A percentile compares a stretch with the other conserved stretches of the same genome.
These are phyloP conservation scores for Melaleuca quinquenervia DNA, from an alignment of 345 rosid genomes.

Conservation along the genomic window DNA sequence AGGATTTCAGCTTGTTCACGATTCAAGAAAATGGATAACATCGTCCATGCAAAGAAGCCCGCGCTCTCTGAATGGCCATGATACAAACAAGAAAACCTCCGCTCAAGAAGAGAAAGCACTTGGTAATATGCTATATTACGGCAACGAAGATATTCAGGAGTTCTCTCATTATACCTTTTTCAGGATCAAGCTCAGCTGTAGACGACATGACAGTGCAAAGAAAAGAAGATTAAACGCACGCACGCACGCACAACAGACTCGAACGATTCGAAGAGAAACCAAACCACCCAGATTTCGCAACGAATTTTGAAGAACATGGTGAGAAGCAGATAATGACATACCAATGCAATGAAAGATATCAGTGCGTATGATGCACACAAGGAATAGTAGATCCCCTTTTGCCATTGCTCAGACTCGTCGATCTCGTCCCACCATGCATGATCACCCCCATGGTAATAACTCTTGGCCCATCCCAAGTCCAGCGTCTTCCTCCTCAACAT, in stretches of 20 bases:
- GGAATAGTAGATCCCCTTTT: conserved; percentile 1
- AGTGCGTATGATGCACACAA: conserved; percentile 8
- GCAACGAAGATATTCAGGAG: background rate
- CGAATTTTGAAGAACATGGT: background rate
- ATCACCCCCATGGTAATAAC: background rate
- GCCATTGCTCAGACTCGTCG: conserved; percentile 8
- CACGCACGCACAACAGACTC: background rate
- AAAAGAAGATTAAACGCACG: background rate
- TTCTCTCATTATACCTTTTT: background rate
- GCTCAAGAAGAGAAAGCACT: background rate
- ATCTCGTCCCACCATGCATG: conserved; percentile 6
- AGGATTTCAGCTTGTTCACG: background rate
- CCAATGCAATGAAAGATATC: conserved; percentile 5
- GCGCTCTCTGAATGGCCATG: background rate
- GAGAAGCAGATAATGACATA: background rate
- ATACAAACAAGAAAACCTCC: background rate
- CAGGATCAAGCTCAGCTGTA: background rate
- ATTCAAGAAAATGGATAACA: background rate
- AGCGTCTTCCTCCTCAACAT: background rate
- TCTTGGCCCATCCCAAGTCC: background rate
- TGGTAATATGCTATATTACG: background rate
- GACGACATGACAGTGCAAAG: background rate
- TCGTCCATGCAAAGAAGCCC: background rate
- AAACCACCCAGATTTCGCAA: background rate
- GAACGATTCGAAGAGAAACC: background rate